phyloP scores from a whole-genome alignment of 2,329 filamentous ascomycete species.

The Metarhizium robertsii region DNA sequence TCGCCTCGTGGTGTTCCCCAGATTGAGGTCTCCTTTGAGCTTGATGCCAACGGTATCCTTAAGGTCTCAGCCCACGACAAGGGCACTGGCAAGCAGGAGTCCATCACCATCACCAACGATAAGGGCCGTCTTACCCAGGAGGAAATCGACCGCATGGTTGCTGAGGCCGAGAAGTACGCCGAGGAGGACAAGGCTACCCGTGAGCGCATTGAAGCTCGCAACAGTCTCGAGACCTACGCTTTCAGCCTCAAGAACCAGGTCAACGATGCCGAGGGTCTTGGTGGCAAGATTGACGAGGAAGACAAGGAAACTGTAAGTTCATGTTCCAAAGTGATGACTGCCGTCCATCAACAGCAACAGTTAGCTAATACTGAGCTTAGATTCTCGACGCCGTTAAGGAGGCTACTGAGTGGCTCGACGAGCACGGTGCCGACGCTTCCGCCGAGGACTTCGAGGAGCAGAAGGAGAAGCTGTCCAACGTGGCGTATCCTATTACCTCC shows the following conservation, averaged over 20 bases:
- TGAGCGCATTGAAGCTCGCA: constrained; percentile 93
- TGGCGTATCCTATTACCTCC: constrained; percentile 97
- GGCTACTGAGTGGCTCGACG: constrained; percentile 90
- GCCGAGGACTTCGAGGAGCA: constrained; percentile 98
- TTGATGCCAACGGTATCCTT: constrained; percentile 97
- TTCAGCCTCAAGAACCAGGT: constrained; percentile 99
- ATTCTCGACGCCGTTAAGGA: constrained; percentile 96
- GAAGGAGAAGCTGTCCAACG: constrained; percentile 96
- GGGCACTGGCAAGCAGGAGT: constrained; percentile 94
- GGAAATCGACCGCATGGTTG: constrained; percentile 98
- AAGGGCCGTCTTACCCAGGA: constrained; percentile 95
- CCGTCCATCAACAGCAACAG: constrained; percentile 3
- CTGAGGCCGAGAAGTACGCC: constrained; percentile 95
- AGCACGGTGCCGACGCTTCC: constrained; percentile 77
- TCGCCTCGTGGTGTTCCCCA: constrained; percentile 94
- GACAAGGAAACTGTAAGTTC: constrained; percentile 85
- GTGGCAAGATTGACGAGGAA: constrained; percentile 96
- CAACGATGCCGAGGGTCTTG: constrained; percentile 92
- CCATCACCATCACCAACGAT: constrained; percentile 98
- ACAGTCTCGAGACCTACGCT: constrained; percentile 97
- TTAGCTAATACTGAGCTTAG: constrained; percentile 36
- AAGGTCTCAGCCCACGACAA: constrained; percentile 95
- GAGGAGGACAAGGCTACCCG: constrained; percentile 98
- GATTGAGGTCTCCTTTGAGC: constrained; percentile 96
- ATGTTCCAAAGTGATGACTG: neutral